Evolutionary conservation across 1,284 basidiomycete genomes (phyloP).

Genomic region (Moesziomyces sp.): DNA sequence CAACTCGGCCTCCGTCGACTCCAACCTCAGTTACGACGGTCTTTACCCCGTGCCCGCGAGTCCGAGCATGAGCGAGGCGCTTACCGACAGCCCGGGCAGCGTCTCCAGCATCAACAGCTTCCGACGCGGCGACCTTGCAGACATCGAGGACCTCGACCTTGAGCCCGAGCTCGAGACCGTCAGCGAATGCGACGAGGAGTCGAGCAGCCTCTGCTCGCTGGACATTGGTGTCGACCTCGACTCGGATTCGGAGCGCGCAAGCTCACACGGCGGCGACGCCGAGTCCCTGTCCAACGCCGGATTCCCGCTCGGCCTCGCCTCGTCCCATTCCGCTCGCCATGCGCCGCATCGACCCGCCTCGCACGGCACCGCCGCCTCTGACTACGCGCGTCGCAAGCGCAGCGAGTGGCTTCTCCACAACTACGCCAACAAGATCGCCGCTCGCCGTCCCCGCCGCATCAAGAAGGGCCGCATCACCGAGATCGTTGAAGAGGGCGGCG

Average conservation of each 20-base stretch:
- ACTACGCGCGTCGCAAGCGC: conserved; percentile 49
- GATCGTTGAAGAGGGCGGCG: conserved; percentile 58
- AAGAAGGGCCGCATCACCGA: conserved; percentile 62
- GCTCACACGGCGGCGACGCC: conserved; percentile 33
- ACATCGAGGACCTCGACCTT: conserved; percentile 63
- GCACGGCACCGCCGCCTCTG: conserved; percentile 37
- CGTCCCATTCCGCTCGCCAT: conserved; percentile 18
- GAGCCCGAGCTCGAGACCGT: conserved; percentile 64
- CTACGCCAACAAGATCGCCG: conserved; percentile 49
- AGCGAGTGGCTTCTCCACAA: conserved; percentile 54
- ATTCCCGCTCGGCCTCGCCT: conserved; percentile 17
- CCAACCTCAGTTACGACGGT: conserved; percentile 29
- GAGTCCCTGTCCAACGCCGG: conserved; percentile 24
- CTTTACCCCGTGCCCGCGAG: conserved; percentile 34
- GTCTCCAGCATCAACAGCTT: conserved; percentile 59
- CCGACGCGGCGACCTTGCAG: conserved; percentile 60
- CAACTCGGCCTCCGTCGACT: conserved; percentile 38
- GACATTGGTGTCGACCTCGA: conserved; percentile 50
- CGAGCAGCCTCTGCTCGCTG: conserved; percentile 51
- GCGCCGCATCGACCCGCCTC: conserved; percentile 18
- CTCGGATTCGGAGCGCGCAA: conserved; percentile 48
- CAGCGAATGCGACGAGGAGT: conserved; percentile 61
- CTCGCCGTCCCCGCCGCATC: conserved; percentile 40
- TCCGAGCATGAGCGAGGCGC: conserved; percentile 50
- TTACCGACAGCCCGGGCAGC: conserved; percentile 58